Evolutionary conservation across 1,284 basidiomycete species (phyloP), one percentile per base, ranked within the genome.

Genomic region (Xerocomus amazonicus): DNA sequence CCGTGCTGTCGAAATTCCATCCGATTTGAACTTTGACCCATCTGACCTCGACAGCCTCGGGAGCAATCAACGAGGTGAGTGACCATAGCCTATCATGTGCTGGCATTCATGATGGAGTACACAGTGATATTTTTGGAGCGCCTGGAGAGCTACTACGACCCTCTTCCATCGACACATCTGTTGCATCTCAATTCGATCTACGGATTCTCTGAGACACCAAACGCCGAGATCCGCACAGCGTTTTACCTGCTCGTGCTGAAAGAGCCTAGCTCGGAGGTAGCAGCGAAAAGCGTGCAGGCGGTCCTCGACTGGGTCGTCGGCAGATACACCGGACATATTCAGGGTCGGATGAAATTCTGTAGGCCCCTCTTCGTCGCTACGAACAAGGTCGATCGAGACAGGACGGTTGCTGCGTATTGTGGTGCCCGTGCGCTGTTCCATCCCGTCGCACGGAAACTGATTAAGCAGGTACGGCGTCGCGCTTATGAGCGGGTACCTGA

Each of bases 311-410:
- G 88, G 88, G 80, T 85, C 12, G 75, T 80, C 14, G 87, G 86
- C 2, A 71, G 66, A 17, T 80, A 82, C 53, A 77, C 73, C 10
- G 81, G 79, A 4, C 66, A 83, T 37, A 68, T 89, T 47, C 83
- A 86, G 56, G 88, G 87, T 2, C 74, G 88, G 41, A 90, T 91
- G 88, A 91, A 92, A 67, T 90, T 90, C 71, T 90, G 87, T 67
- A 69, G 90, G 50, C 85, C 86, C 0, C 68, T 81, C 14, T 83
- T 90, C 65, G 71, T 77, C 45, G 78, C 73, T 0, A 73, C 80
- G 12, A 67, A 65, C 51, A 75, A 79, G 56, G 83, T 88, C 9
- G 77, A 93, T 63, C 68, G 71, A 6, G 69, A 74, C 14, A 70
- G 89, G 39, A 88, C 94, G 0, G 68, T 81, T 54, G 73, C 75